Evolutionary conservation across 169 alveolate genomes (phyloP).

Genomic region (Amoebophrya sp.): DNA sequence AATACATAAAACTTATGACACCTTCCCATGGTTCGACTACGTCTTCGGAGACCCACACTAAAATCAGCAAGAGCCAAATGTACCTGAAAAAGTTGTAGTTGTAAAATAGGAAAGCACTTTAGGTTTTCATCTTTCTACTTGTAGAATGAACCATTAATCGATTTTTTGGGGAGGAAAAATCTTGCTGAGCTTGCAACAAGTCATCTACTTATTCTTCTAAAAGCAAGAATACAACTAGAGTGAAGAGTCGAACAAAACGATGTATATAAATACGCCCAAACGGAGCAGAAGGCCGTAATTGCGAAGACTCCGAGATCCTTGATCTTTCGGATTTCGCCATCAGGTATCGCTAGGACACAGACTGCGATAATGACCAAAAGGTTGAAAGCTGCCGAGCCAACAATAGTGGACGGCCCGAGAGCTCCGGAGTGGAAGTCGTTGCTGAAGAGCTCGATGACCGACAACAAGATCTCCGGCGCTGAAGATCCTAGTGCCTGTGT

Average conservation of each 20-base stretch:
- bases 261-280: conserved; percentile 23
- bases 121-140: too few relatives aligned
- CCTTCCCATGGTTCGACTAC: conserved; percentile 22
- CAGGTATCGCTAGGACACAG: conserved; percentile 48
- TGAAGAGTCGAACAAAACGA: background rate
- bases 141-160: too few relatives aligned
- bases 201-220: too few relatives aligned
- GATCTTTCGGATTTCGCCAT: conserved; percentile 25
- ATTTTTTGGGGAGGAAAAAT: too few relatives aligned
- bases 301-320: conserved; percentile 34
- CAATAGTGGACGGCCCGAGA: conserved; percentile 52
- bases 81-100: too few relatives aligned
- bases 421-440: conserved; percentile 45
- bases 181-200: too few relatives aligned
- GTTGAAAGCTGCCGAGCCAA: conserved; percentile 59
- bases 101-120: too few relatives aligned
- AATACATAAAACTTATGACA: background rate
- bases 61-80: conserved; percentile 30
- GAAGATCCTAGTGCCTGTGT: conserved; percentile 53
- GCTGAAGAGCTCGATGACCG: conserved; percentile 50
- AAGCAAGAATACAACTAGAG: too few relatives aligned
- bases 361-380: conserved; percentile 46
- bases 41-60: background rate
- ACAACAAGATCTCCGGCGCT: conserved; percentile 55
- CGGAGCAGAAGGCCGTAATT: conserved; percentile 25